Conservation (phyloP, 495 filamentous ascomycete genomes). For the Rhypophila decipiens region DNA sequence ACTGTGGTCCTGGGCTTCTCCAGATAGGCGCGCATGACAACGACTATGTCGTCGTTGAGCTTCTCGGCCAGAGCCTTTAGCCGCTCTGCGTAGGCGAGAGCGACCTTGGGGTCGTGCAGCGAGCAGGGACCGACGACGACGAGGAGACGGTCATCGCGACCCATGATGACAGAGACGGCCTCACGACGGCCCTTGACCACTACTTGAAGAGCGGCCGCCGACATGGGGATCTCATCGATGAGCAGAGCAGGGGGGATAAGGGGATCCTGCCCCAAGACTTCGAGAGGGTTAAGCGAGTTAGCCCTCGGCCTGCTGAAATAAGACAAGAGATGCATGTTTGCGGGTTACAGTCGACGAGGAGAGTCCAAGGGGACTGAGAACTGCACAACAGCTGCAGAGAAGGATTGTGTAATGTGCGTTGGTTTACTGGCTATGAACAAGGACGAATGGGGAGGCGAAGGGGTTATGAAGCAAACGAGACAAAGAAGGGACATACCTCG, state of each 20-base stretch:
- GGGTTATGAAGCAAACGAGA: neutral
- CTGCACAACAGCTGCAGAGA: neutral
- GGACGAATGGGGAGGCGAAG: neutral
- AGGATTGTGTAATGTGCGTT: neutral
- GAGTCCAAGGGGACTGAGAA: neutral
- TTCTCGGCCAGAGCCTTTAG: constrained; percentile 68
- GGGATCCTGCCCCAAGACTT: constrained; percentile 95
- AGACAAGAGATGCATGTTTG: neutral
- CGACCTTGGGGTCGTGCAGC: constrained; percentile 85
- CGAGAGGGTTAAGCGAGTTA: constrained; percentile 11
- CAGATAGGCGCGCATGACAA: constrained; percentile 98
- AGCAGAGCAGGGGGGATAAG: constrained; percentile 86
- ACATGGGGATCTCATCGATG: constrained; percentile 79
- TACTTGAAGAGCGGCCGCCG: constrained; percentile 54
- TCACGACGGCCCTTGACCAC: constrained; percentile 80
- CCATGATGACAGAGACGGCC: constrained; percentile 75
- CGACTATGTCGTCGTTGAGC: constrained; percentile 74
- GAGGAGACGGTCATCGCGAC: constrained; percentile 74
- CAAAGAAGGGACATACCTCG: constrained; percentile 29
- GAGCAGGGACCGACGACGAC: constrained; percentile 95
- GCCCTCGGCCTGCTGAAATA: constrained; percentile 4
- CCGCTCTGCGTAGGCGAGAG: constrained; percentile 76
- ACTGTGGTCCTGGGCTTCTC: constrained; percentile 99
- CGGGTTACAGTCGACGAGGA: neutral
- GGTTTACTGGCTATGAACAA: neutral